Conservation (phyloP, 2,329 filamentous ascomycete species). For the Cladosporium sp. region DNA sequence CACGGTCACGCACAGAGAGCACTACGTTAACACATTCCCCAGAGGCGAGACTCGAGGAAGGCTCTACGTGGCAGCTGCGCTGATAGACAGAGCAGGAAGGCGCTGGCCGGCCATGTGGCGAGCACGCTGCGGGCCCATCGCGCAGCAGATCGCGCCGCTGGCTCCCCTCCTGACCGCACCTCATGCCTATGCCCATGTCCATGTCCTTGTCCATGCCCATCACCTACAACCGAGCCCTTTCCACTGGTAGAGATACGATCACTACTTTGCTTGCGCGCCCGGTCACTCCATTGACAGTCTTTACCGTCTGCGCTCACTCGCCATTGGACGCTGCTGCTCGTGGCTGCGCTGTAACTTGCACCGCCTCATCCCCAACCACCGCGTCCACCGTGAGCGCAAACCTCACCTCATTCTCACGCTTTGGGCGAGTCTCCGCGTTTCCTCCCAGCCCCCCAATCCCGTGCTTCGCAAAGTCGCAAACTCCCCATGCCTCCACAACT, state of each 20-base stretch:
- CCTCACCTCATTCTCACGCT: not conserved
- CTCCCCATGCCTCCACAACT: constrained; percentile 1
- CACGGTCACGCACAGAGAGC: not conserved
- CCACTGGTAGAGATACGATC: not conserved
- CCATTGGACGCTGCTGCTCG: not conserved
- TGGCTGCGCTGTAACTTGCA: not conserved
- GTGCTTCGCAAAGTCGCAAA: not conserved
- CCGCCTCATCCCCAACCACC: not conserved
- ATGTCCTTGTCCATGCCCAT: not conserved
- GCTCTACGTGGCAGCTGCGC: not conserved
- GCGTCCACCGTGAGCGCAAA: not conserved
- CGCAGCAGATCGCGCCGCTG: not conserved
- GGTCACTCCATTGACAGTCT: not conserved
- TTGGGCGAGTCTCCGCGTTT: not conserved
- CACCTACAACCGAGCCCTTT: not conserved
- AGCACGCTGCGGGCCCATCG: not conserved
- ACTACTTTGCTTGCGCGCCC: not conserved
- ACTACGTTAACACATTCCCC: not conserved
- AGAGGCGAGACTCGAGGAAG: not conserved
- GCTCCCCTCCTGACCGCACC: not conserved
- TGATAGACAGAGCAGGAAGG: not conserved
- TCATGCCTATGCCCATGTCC: not conserved
- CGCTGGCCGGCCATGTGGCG: not conserved
- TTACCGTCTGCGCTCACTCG: not conserved
- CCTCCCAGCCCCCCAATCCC: not conserved